Conservation (phyloP, 208 protist species). For the Trypanosoma melophagium region DNA sequence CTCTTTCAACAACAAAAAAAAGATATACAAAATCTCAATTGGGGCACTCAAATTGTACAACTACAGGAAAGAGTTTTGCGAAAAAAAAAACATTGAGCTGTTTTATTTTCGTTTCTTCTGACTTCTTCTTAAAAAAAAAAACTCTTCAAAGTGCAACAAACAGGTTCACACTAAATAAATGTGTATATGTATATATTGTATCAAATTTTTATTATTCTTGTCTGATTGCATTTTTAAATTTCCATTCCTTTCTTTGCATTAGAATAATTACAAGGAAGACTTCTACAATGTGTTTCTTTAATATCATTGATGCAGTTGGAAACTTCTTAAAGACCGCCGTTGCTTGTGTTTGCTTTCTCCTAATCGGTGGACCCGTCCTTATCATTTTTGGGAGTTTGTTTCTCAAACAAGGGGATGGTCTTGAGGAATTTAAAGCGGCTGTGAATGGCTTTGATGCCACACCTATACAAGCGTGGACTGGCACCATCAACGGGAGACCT, state of each 20-base stretch:
- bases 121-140: background rate
- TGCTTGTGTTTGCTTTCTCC: conserved; percentile 16
- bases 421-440: conserved; percentile 11
- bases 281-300: conserved; percentile 9
- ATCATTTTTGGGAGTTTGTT: conserved; percentile 17
- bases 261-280: too few species aligned
- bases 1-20: too few species aligned
- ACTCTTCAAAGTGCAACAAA: background rate
- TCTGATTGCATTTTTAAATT: background rate
- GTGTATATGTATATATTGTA: background rate
- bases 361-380: conserved; percentile 23
- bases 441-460: conserved; percentile 23
- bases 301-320: conserved; percentile 20
- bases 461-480: conserved; percentile 18
- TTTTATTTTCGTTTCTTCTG: too few species aligned
- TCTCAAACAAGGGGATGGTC: background rate
- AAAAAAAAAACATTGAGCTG: too few species aligned
- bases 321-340: conserved; percentile 19
- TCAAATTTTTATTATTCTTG: background rate
- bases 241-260: background rate
- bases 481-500: conserved; percentile 10
- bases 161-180: background rate
- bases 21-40: too few species aligned
- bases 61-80: too few species aligned
- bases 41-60: too few species aligned